Conservation (phyloP, 2,329 filamentous ascomycete genomes). For the Hirsutella thompsonii region DNA sequence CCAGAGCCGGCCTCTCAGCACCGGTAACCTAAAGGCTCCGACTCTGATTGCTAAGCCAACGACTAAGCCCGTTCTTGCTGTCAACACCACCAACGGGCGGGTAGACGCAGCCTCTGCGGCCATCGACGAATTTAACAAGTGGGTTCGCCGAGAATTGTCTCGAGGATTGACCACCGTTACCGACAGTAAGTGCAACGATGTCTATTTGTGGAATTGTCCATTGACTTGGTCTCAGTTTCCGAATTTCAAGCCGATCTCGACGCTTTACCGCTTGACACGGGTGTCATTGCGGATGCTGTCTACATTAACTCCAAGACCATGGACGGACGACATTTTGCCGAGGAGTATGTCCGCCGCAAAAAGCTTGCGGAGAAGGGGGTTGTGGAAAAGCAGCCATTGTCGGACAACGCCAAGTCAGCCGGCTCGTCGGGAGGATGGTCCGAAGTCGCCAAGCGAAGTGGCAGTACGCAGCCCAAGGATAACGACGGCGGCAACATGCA, state of each 20-base stretch:
- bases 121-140: constrained; percentile 87
- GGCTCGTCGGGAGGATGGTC: constrained; percentile 64
- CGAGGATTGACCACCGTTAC: constrained; percentile 50
- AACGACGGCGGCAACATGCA: constrained; percentile 26
- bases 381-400: constrained; percentile 57
- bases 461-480: constrained; percentile 27
- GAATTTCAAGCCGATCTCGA: constrained; percentile 67
- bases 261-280: constrained; percentile 61
- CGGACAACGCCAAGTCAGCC: constrained; percentile 31
- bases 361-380: constrained; percentile 89
- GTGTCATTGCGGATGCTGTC: constrained; percentile 80
- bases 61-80: constrained; percentile 30
- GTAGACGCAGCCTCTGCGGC: constrained; percentile 34
- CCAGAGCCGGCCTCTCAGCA: constrained; percentile 31
- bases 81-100: constrained; percentile 24
- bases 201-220: constrained; percentile 12
- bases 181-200: constrained; percentile 31
- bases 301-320: constrained; percentile 81
- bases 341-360: constrained; percentile 87
- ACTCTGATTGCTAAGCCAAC: constrained; percentile 38
- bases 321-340: constrained; percentile 83
- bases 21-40: constrained; percentile 25
- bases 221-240: constrained; percentile 42
- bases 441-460: constrained; percentile 92
- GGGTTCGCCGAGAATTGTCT: constrained; percentile 68